Percentiles rank a stretch among this genome's conserved stretches.
phyloP scores from a whole-genome alignment of 495 filamentous ascomycete species.

The Bacidia gigantensis region DNA sequence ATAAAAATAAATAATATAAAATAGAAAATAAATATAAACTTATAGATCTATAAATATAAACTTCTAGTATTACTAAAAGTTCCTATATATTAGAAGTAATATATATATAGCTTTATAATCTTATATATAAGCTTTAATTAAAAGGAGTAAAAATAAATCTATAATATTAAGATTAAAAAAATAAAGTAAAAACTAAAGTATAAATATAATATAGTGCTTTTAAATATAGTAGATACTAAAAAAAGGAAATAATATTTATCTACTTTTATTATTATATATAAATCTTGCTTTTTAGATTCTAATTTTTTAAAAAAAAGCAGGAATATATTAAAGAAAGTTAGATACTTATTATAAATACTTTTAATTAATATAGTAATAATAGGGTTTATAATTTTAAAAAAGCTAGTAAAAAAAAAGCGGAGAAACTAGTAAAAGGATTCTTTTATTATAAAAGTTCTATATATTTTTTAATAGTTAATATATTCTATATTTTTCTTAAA shows the following conservation, averaged over 20 bases:
- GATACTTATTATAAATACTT: neutral
- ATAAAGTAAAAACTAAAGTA: neutral
- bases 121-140: neutral
- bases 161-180: neutral
- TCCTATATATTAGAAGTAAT: neutral
- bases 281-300: neutral
- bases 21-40: neutral
- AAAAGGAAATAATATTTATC: neutral
- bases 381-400: neutral
- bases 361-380: neutral
- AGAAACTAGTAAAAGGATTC: neutral
- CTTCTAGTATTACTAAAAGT: conserved; percentile 1
- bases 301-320: neutral
- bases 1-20: neutral
- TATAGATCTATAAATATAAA: neutral
- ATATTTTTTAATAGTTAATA: neutral
- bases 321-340: neutral
- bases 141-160: neutral
- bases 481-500: neutral
- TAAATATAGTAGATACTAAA: neutral
- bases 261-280: conserved; percentile 2
- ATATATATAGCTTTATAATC: neutral
- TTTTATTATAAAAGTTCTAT: neutral
- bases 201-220: neutral
- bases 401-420: neutral